Base-by-base conservation (phyloP, 192 early-diverging fungal species). In the Linnemannia zychae region DNA sequence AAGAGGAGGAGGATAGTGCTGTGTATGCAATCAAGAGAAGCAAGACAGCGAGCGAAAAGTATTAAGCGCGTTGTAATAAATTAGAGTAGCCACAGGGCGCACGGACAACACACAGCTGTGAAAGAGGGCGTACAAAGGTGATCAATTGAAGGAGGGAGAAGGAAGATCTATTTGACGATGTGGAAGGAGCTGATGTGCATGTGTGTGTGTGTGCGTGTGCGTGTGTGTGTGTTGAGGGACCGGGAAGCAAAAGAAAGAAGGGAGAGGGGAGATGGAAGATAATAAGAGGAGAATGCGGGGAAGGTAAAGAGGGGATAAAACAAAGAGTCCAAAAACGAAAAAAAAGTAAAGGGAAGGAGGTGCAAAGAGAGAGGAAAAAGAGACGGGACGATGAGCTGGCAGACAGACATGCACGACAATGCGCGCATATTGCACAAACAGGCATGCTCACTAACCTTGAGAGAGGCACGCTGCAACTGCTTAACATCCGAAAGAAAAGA, bases 361-460 rank as follows among this genome's bases (percentile, higher is more conserved):
- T 20, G 18, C 38, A 60, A 80, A 33, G 53, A 63, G n/a, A 70
- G 52, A 71, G 71, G 34, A 63, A 71, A 37, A 16, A 71, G 34
- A 50, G 48, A 71, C 17, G 28, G 12, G 67, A 33, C 36, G 67
- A 47, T 44, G 24, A 37, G 4, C 49, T 36, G 16, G 7, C n/a
- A 20, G 16, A 53, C 48, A 34, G 72, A 49, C 49, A 52, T 49
- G 24, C 22, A 31, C 37, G 24, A 71, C n/a, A 5, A 71, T 44
- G 3, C 24, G 38, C 13, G 13, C 44, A 48, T 33, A 47, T 16
- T 9, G 20, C 44, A 17, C 69, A 71, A 15, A 9, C n/a, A 4
- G 44, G 24, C 17, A 71, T 71, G 44, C 70, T 31, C 4, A 24
- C 70, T 47, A 63, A 63, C 13, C 57, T 63, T 63, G 28, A n/a